Evolutionary conservation across 306 rosid genomes (phyloP), one percentile per base, ranked within the genome.

Genomic region (Carpinus fangiana): DNA sequence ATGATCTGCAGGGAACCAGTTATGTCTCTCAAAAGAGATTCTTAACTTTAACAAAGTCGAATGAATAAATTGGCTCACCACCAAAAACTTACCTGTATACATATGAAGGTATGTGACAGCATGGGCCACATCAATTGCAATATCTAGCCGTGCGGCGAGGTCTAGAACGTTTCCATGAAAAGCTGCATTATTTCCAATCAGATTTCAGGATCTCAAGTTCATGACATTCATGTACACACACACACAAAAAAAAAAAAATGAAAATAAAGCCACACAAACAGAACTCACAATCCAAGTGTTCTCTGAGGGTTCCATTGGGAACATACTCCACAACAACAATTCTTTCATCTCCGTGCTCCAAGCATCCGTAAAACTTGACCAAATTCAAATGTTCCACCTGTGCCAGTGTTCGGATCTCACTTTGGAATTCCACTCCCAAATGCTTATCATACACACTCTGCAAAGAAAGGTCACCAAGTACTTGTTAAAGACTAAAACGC

Each of bases 61-160:
- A 73, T 57, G 76, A 76, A 73, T 57, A 46, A 77, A 52, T 47
- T 59, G 23, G 61, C 60, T 69, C 75, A 62, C 76, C 47, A 23
- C 11, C 60, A 76, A 72, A 34, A 20, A 70, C 41, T 60, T 78
- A 93, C 99, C 99, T 68, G 93, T 89, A 77, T 96, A 96, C 94
- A 87, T 83, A 84, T 96, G 99, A 82, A 96, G 98, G 88, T 96
- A 96, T 43, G 99, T 96, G 89, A 96, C 50, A 18, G 98, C 99
- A 78, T 96, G 99, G 41, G 99, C 90, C 73, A 96, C 99, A 81
- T 96, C 97, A 67, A 89, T 96, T 81, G 98, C 99, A 72, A 93
- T 76, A 73, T 93, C 99, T 28, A 93, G 90, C 76, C 99, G 84
- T 28, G 93, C 56, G 60, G 92, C 92, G 11, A 96, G 87, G 70